Conservation (phyloP, 1,284 basidiomycete species). For the Moesziomyces sp. region DNA sequence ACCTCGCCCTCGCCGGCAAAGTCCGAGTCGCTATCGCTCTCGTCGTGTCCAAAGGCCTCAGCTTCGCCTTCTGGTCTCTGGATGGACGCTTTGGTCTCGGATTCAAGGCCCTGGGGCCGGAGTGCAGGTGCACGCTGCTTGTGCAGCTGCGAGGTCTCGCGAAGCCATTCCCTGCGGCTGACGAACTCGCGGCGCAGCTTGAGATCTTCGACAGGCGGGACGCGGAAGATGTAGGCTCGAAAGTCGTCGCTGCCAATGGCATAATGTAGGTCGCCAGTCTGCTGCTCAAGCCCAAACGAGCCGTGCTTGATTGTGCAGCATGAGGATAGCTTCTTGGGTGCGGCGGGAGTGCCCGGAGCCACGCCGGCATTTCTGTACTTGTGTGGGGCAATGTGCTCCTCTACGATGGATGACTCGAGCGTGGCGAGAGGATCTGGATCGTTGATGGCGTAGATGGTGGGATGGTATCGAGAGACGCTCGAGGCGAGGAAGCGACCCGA, state of each 20-base stretch:
- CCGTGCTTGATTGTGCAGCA: constrained; percentile 43
- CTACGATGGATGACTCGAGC: constrained; percentile 16
- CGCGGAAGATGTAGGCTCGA: constrained; percentile 34
- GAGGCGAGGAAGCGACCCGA: constrained; percentile 29
- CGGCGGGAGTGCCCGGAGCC: constrained; percentile 6
- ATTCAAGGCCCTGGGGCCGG: not conserved
- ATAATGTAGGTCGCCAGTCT: constrained; percentile 27
- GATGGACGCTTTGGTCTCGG: no score
- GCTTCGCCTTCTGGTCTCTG: no score
- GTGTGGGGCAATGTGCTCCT: not conserved
- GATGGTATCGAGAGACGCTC: constrained; percentile 37
- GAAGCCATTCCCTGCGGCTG: constrained; percentile 13
- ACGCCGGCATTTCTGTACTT: not conserved
- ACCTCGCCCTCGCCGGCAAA: constrained; percentile 5
- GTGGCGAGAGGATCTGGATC: constrained; percentile 31
- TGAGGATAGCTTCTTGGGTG: constrained; percentile 27
- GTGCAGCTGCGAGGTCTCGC: constrained; percentile 13
- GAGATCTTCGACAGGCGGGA: constrained; percentile 21
- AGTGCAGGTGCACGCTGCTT: not conserved
- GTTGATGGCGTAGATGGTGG: constrained; percentile 37
- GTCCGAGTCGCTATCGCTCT: constrained; percentile 7
- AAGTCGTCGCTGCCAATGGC: constrained; percentile 43
- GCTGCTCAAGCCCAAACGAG: constrained; percentile 30
- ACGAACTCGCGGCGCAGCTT: constrained; percentile 17
- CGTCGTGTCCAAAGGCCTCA: not conserved